phyloP scores from a whole-genome alignment of 257 asterid species.

The Solanum appendiculatum region DNA sequence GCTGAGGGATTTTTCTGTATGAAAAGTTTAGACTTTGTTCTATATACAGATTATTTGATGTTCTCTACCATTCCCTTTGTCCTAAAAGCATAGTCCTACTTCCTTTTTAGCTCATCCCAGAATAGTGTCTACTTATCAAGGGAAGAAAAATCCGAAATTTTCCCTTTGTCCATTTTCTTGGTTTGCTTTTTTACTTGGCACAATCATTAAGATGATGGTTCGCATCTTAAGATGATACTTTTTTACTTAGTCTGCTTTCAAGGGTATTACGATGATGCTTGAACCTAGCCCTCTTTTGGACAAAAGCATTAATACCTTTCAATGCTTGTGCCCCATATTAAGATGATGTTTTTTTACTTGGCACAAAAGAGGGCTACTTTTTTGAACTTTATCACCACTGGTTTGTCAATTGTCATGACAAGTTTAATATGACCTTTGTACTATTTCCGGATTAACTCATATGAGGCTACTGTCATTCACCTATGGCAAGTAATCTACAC shows the following conservation, averaged over 20 bases:
- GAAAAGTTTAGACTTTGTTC: background rate
- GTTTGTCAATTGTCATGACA: background rate
- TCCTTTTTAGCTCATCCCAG: background rate
- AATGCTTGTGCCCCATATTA: background rate
- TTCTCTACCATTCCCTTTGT: background rate
- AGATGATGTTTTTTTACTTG: background rate
- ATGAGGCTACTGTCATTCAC: background rate
- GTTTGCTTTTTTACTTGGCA: background rate
- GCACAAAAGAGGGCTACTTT: background rate
- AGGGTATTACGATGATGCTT: background rate
- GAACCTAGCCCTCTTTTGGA: background rate
- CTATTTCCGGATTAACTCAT: background rate
- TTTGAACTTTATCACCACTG: background rate
- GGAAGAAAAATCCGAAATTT: background rate
- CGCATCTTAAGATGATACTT: background rate
- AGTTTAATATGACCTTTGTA: background rate
- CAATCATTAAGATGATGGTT: background rate
- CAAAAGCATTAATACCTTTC: background rate
- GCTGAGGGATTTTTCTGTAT: background rate
- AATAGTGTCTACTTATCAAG: background rate
- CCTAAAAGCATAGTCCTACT: background rate
- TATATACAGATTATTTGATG: background rate
- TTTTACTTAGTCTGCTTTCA: background rate
- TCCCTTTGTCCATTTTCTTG: background rate
- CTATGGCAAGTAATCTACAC: background rate